Base-by-base conservation (phyloP, 441 rosid genomes). In the Gossypium davidsonii region DNA sequence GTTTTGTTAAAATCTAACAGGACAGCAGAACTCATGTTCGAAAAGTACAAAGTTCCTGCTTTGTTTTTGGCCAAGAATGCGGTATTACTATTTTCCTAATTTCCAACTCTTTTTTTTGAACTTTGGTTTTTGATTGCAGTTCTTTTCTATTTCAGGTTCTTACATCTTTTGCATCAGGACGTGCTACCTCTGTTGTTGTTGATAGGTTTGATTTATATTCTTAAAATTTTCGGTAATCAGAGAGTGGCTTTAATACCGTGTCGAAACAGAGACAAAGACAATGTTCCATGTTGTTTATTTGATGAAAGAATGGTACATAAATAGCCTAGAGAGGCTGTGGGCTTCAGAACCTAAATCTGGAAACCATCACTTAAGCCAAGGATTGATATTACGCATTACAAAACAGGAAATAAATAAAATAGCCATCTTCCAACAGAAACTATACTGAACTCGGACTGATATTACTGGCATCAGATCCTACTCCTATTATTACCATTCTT, bases 91-190 rank as follows among this genome's bases (percentile, higher is more conserved):
- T 74, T 51, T n/a, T 67, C 73, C 69, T n/a, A 18, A 37, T 7
- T 70, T 57, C 18, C 20, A 70, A 7, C 55, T 57, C 66, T 74
- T 25, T 37, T 34, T 67, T 37, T 70, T 49, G 28, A 11, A 64
- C 11, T 39, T 65, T 59, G 21, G 7, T 7, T 1, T 17, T 44
- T 80, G 55, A 81, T 75, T 76, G 60, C 51, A 62, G 17, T 51
- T 31, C 70, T 75, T 82, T 59, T 74, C 42, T 55, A 78, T 87
- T 70, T 52, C 86, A 96, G 99, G 99, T 96, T 74, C 96, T 96
- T 78, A 96, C 99, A 23, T 93, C 99, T 66, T 96, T 96, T 83
- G 97, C 98, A 51, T 89, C 97, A 73, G 99, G 99, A 23, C 98
- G 99, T 56, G 93, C 99, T 25, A 96, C 98, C 65, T 89, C 98